Evolutionary conservation across 2,329 filamentous ascomycete genomes (phyloP), one percentile per base, ranked within the genome.

Genomic region (Trichoderma sp.): DNA sequence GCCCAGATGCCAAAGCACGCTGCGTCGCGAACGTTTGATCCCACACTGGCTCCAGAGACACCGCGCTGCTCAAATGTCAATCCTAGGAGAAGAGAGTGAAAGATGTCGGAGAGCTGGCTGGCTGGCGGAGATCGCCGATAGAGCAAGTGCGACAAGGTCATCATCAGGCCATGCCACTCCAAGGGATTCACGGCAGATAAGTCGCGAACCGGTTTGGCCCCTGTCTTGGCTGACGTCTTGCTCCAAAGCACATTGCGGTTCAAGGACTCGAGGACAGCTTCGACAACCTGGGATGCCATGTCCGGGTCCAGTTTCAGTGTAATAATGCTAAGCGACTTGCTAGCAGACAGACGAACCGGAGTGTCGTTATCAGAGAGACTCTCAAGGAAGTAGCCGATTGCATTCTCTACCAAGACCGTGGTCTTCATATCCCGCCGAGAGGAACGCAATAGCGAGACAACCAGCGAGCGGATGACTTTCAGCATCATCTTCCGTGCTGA

Each of bases 1-100:
- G 95, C 93, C 97, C 97, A 99, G 29, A 98, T 93, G 7, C 97
- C 97, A 82, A 98, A 99, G 82, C 95, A 98, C 3, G 97, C 95
- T 14, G 97, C 96, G 85, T 99, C 97, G 64, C 97, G 91, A 18
- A 99, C 95, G 79, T 97, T 98, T 1, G 94, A 93, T 2, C 97
- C 97, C 12, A 96, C 88, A 3, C 94, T 95, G 14, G 90, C 91
- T n/a, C 97, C 96, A 3, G 94, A 95, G 0, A 94, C 90, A 63
- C 93, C 94, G 75, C 95, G 90, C 80, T 98, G 95, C 83, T 99
- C 95, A 81, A 98, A 99, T 1, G 92, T 91, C 31, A 98, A 87
- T 0, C 95, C 95, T 11, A 94, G 89, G 0, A 97, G 85, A 18
- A 98, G 87, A 2, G 93, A 92, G 75, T 93, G 91, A 3, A 98